Base-by-base conservation (phyloP, 352 stramenopile species). In the Pythium rishiriense region DNA sequence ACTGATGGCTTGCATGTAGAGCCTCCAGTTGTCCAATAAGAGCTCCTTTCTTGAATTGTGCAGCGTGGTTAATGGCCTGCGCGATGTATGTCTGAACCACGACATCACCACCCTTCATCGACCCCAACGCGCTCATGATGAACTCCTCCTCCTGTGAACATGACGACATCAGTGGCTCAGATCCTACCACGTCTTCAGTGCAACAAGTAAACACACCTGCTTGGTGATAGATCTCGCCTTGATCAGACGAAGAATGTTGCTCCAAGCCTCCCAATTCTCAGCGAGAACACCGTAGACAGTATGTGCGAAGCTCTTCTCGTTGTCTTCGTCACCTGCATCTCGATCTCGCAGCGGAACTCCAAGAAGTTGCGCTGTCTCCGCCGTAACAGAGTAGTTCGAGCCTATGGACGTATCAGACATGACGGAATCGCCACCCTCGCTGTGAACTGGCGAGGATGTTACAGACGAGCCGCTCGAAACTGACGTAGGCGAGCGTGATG, bases 211-310 rank as follows among this genome's bases (percentile, higher is more conserved):
- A 60, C 43, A 26, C 67, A 91, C 82, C 82, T 93, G 80, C 56
- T 88, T 79, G 2, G 82, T 90, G 6, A 76, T 90, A 33, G 75
- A 74, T 6, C 85, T 75, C 3, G 81, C 74, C 58, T 90, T 92
- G 59, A 94, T 88, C n/a, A 93, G 60, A 11, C 76, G 81, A 33
- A 93, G 70, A 41, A 96, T 85, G n/a, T 83, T 89, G 52, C 81
- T 91, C 87, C 87, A 96, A 0, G 81, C 69, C 49, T 91, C 81
- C 84, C 83, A 93, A 50, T 96, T 94, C 50, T 93, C 84, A 7
- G 82, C 82, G n/a, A 96, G 69, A 3, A 93, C 75, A 5, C 82
- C 76, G 37, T 94, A 96, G 14, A 94, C 73, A 3, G 81, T 73
- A 1, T 75, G 73, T 15, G 86, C 76, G 51, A 94, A 94, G 56